phyloP scores from a whole-genome alignment of 2,329 filamentous ascomycete genomes.

The Scopulariopsis brevicaulis region DNA sequence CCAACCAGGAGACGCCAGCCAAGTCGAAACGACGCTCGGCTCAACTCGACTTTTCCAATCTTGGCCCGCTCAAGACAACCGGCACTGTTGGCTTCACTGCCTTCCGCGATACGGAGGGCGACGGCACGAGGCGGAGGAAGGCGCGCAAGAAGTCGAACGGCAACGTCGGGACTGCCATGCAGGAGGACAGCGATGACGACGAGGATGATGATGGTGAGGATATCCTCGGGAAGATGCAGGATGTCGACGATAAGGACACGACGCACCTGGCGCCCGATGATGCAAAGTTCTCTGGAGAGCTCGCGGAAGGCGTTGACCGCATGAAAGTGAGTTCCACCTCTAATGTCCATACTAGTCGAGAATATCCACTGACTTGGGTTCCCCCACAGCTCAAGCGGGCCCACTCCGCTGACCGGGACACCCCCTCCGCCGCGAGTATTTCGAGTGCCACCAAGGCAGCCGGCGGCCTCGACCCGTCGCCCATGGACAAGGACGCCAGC shows the following conservation, averaged over 20 bases:
- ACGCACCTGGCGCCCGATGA: constrained; percentile 58
- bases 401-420: constrained; percentile 61
- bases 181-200: constrained; percentile 62
- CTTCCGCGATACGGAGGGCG: constrained; percentile 62
- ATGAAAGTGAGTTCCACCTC: constrained; percentile 51
- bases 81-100: constrained; percentile 84
- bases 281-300: constrained; percentile 58
- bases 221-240: constrained; percentile 52
- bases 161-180: constrained; percentile 39
- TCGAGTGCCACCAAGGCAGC: constrained; percentile 21
- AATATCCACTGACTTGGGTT: constrained; percentile 2
- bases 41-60: constrained; percentile 72
- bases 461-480: constrained; percentile 31
- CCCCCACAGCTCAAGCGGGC: constrained; percentile 60
- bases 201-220: constrained; percentile 62
- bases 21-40: constrained; percentile 68
- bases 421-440: constrained; percentile 12
- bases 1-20: constrained; percentile 52
- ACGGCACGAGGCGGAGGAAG: constrained; percentile 45
- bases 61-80: constrained; percentile 75
- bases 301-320: constrained; percentile 70
- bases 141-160: constrained; percentile 52
- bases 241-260: constrained; percentile 47
- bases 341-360: not conserved
- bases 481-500: constrained; percentile 10